Conservation (phyloP, 176 grass and related monocot species). For the Saccharum spontaneum region DNA sequence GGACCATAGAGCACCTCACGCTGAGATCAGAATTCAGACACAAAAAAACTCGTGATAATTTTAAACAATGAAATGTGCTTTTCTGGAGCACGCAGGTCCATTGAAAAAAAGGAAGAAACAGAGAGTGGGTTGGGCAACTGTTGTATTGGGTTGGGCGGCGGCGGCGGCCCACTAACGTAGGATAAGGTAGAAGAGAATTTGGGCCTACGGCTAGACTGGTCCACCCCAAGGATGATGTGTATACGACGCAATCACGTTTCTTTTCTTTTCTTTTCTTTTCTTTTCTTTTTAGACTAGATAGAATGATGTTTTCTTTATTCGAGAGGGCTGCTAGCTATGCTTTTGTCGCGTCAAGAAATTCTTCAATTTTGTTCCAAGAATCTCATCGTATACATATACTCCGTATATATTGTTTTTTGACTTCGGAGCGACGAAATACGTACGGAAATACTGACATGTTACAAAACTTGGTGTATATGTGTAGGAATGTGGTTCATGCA, state of each 20-base stretch:
- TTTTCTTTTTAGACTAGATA: neutral
- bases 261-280: too few species aligned
- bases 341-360: neutral
- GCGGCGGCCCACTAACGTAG: constrained; percentile 4
- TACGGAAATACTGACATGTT: neutral
- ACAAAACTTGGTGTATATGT: neutral
- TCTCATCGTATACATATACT: neutral
- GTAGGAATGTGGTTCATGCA: constrained; percentile 69
- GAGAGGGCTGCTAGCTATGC: neutral
- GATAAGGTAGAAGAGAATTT: neutral
- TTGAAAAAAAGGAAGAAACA: neutral
- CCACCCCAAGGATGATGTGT: neutral
- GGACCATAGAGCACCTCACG: neutral
- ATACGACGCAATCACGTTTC: neutral
- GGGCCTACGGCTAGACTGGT: constrained; percentile 5
- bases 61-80: neutral
- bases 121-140: neutral
- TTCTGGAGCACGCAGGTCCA: neutral
- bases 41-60: neutral
- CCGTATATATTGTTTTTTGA: neutral
- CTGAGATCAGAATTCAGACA: neutral
- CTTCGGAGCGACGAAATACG: neutral
- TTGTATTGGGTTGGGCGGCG: neutral
- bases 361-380: neutral
- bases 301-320: neutral